phyloP scores from a whole-genome alignment of 139 green algal species.

The Ettlia oleoabundans region DNA sequence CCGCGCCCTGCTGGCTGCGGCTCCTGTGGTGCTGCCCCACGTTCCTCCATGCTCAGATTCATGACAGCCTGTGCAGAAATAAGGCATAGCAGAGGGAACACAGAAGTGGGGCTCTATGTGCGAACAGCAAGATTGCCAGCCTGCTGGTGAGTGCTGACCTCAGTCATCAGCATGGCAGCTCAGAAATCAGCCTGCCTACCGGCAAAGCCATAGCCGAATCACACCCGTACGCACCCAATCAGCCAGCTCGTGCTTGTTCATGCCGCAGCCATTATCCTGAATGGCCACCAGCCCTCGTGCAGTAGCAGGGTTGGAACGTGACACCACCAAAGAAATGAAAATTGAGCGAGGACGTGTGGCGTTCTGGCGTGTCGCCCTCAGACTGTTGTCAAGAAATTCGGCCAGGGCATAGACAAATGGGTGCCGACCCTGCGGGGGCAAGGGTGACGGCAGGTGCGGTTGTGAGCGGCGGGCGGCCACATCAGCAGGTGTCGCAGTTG shows the following conservation, averaged over 20 bases:
- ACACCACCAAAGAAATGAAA: conserved; percentile 58
- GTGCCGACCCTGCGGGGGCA: conserved; percentile 54
- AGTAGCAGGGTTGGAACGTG: conserved; percentile 34
- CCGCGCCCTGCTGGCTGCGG: conserved; percentile 17
- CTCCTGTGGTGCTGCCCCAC: conserved; percentile 55
- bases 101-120: too few relatives aligned
- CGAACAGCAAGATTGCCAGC: too few relatives aligned
- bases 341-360: conserved; percentile 48
- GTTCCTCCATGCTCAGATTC: conserved; percentile 85
- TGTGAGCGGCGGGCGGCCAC: too few relatives aligned
- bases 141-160: too few relatives aligned
- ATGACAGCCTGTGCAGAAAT: conserved; percentile 78
- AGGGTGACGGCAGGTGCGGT: too few relatives aligned
- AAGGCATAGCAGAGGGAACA: too few relatives aligned
- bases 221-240: conserved; percentile 59
- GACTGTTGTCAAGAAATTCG: conserved; percentile 85
- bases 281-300: conserved; percentile 62
- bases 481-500: not conserved
- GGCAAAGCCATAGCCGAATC: not conserved
- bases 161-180: not conserved
- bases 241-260: conserved; percentile 71
- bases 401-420: conserved; percentile 83
- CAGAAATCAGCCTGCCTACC: not conserved
- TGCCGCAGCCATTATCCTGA: conserved; percentile 79
- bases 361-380: conserved; percentile 63